Evolutionary conservation across 2,329 filamentous ascomycete species (phyloP).

Genomic region (Sporothrix phasma): DNA sequence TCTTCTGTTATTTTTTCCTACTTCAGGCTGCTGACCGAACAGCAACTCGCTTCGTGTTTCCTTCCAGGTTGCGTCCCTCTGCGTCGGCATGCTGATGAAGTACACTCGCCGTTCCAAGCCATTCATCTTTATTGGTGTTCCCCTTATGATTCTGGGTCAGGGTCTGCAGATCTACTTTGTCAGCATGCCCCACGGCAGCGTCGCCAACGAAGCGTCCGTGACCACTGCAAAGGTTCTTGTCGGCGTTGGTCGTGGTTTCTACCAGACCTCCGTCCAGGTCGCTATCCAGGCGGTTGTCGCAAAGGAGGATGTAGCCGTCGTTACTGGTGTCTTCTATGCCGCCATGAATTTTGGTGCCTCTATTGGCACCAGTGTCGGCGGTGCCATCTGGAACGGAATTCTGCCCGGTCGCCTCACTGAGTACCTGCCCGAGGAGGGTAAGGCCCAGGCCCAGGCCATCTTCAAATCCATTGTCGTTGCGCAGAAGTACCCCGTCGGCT

Average conservation of each 20-base stretch:
- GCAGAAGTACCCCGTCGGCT: slow-evolving; percentile 31
- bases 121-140: slow-evolving; percentile 51
- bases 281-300: slow-evolving; percentile 33
- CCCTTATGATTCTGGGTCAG: slow-evolving; percentile 52
- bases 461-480: slow-evolving; percentile 24
- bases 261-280: slow-evolving; percentile 40
- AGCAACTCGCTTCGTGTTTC: slow-evolving; percentile 43
- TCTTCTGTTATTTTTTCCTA: background rate
- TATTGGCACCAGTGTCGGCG: slow-evolving; percentile 47
- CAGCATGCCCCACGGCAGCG: slow-evolving; percentile 42
- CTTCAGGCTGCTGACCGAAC: background rate
- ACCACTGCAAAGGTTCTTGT: slow-evolving; percentile 53
- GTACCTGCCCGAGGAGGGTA: slow-evolving; percentile 21
- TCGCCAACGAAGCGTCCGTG: slow-evolving; percentile 41
- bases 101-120: slow-evolving; percentile 48
- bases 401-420: slow-evolving; percentile 31
- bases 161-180: slow-evolving; percentile 45
- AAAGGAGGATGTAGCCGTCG: slow-evolving; percentile 48
- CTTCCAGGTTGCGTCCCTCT: slow-evolving; percentile 45
- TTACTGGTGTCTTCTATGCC: slow-evolving; percentile 53
- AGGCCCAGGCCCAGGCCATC: slow-evolving; percentile 25
- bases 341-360: slow-evolving; percentile 52
- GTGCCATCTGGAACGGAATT: slow-evolving; percentile 51
- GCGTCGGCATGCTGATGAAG: slow-evolving; percentile 48
- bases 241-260: slow-evolving; percentile 53